Evolutionary conservation across 441 rosid genomes (phyloP).

Genomic region (Bruguiera hainesii): DNA sequence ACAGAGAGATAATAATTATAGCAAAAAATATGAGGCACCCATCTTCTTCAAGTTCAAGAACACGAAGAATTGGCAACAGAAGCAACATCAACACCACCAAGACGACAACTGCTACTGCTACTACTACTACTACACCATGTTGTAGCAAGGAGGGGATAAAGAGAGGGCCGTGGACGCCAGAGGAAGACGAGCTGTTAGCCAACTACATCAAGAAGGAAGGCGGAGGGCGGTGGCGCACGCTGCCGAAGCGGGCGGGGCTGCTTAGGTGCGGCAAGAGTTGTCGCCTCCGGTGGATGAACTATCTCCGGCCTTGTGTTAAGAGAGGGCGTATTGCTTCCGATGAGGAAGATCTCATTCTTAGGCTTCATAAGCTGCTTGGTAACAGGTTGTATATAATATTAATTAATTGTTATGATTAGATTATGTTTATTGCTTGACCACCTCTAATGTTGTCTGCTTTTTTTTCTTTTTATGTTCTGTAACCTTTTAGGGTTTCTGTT

Average conservation of each 20-base stretch:
- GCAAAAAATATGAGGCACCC: conserved; percentile 5
- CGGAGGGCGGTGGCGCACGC: conserved; percentile 63
- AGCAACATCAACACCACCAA: background rate
- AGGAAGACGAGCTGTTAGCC: conserved; percentile 55
- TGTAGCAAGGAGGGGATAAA: conserved; percentile 53
- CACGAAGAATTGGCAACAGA: background rate
- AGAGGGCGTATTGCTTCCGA: conserved; percentile 65
- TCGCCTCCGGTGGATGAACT: conserved; percentile 79
- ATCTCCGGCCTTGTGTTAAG: conserved; percentile 63
- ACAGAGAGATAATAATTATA: background rate
- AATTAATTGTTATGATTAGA: no score
- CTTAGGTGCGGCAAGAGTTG: conserved; percentile 76
- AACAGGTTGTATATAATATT: conserved; percentile 39
- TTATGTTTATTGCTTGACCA: no score
- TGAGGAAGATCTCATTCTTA: conserved; percentile 78
- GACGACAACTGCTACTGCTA: background rate
- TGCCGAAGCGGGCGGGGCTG: conserved; percentile 64
- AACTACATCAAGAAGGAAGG: conserved; percentile 59
- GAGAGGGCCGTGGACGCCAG: conserved; percentile 74
- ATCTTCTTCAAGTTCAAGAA: conserved; percentile 6
- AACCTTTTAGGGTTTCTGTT: background rate
- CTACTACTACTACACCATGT: conserved; percentile 29
- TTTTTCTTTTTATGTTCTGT: no score
- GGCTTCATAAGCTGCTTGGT: conserved; percentile 69
- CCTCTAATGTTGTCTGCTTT: no score